These are phyloP conservation scores for Senna tora DNA, from an alignment of 306 rosid genomes.

Conservation along the genomic window DNA sequence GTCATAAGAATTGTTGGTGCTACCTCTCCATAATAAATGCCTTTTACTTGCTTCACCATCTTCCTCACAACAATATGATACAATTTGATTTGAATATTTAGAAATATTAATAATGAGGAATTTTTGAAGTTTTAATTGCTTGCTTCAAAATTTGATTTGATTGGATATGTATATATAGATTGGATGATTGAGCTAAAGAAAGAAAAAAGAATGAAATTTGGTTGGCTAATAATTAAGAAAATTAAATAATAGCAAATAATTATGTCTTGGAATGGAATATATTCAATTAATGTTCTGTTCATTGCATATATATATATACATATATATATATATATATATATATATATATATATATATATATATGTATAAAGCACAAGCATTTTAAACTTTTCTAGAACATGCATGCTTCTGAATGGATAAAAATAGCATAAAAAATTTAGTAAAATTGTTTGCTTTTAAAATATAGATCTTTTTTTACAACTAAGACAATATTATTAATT, in stretches of 20 bases:
- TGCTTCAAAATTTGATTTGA: too few species aligned
- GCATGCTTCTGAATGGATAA: neutral
- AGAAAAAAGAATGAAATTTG: neutral
- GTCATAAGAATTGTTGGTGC: constrained; percentile 57
- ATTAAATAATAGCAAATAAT: too few species aligned
- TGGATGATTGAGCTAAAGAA: neutral
- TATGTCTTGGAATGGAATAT: neutral
- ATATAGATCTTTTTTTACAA: too few species aligned
- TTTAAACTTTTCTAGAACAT: neutral
- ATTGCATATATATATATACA: too few species aligned
- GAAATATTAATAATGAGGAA: too few species aligned
- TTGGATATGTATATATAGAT: constrained; percentile 15
- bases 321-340: too few species aligned
- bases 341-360: too few species aligned
- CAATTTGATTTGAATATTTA: too few species aligned
- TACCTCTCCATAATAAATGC: constrained; percentile 51
- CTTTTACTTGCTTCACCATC: constrained; percentile 49
- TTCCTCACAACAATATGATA: neutral
- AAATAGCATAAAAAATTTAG: neutral
- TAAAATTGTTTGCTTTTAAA: neutral
- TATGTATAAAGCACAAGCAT: too few species aligned
- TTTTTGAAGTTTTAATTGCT: too few species aligned
- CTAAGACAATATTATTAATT: too few species aligned
- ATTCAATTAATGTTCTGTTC: too few species aligned
- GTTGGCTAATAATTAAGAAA: neutral